Evolutionary conservation across 805 yeast genomes (phyloP).

Genomic region (Candida succiphila): DNA sequence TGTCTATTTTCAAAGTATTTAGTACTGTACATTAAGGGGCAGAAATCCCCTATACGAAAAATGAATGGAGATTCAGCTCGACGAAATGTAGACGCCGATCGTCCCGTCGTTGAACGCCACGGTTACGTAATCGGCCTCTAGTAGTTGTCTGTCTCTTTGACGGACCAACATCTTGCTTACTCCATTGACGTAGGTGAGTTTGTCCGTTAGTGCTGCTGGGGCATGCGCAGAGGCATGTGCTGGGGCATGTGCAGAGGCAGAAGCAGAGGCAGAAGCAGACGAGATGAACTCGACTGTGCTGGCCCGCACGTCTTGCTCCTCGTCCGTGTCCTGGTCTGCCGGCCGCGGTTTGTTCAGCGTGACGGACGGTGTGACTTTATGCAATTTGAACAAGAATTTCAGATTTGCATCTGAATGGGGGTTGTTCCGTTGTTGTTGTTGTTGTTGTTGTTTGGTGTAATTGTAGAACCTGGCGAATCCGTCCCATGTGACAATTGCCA

Average conservation of each 20-base stretch:
- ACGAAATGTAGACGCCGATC: slow-evolving; percentile 16
- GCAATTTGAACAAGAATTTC: slow-evolving; percentile 17
- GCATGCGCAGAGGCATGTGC: slow-evolving; percentile 12
- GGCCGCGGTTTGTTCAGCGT: slow-evolving; percentile 3
- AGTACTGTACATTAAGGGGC: too few relatives aligned
- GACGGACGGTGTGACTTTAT: slow-evolving; percentile 16
- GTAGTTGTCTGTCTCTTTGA: slow-evolving; percentile 15
- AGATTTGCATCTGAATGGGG: slow-evolving; percentile 1
- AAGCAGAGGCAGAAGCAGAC: slow-evolving; percentile 10
- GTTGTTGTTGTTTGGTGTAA: slow-evolving; percentile 3
- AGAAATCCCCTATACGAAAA: too few relatives aligned
- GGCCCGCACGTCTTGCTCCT: background rate
- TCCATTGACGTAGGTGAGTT: slow-evolving; percentile 18
- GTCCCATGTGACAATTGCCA: slow-evolving; percentile 42
- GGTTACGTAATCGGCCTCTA: slow-evolving; percentile 17
- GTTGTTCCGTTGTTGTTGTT: too few relatives aligned
- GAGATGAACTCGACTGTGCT: slow-evolving; percentile 1
- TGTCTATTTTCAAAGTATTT: background rate
- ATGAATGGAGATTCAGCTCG: too few relatives aligned
- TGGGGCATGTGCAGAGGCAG: slow-evolving; percentile 11
- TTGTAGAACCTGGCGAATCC: slow-evolving; percentile 30
- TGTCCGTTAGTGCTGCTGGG: slow-evolving; percentile 3
- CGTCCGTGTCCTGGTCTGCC: slow-evolving; percentile 1
- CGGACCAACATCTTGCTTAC: slow-evolving; percentile 21
- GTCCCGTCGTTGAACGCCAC: slow-evolving; percentile 25